phyloP scores from a whole-genome alignment of 495 filamentous ascomycete genomes.

The Xylaria palmicola region DNA sequence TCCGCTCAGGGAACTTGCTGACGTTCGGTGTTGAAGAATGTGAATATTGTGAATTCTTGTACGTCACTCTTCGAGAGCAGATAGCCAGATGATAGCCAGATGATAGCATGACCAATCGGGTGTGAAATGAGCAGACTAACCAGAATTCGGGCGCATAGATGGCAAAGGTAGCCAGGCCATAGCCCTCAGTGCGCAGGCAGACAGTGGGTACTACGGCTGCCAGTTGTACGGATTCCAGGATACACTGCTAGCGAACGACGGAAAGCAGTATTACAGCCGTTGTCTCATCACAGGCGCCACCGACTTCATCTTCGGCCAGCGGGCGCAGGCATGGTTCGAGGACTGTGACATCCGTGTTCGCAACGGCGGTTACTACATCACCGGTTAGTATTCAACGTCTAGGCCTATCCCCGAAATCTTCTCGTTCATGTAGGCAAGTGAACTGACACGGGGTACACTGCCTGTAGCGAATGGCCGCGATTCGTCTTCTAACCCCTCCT shows the following conservation, averaged over 20 bases:
- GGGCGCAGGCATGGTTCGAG: slow-evolving; percentile 62
- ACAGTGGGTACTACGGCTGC: slow-evolving; percentile 60
- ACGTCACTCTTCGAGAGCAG: background rate
- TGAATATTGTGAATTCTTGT: slow-evolving; percentile 58
- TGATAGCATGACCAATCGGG: background rate
- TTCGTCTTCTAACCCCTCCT: slow-evolving; percentile 48
- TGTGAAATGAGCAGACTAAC: background rate
- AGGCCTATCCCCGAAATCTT: background rate
- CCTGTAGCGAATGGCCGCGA: slow-evolving; percentile 55
- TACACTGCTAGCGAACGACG: slow-evolving; percentile 59
- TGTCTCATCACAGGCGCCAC: slow-evolving; percentile 59
- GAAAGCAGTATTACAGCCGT: slow-evolving; percentile 56
- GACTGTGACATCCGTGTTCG: slow-evolving; percentile 55
- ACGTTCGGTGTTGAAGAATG: slow-evolving; percentile 37
- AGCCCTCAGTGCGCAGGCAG: slow-evolving; percentile 54
- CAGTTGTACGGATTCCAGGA: slow-evolving; percentile 61
- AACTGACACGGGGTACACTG: background rate
- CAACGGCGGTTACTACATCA: slow-evolving; percentile 48
- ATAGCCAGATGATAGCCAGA: too few species aligned
- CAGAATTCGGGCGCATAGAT: slow-evolving; percentile 10
- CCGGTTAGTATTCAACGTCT: slow-evolving; percentile 30
- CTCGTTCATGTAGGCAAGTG: background rate
- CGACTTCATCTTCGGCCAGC: slow-evolving; percentile 69
- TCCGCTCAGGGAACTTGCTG: background rate
- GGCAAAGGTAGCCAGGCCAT: slow-evolving; percentile 58